A percentile compares a stretch with the other conserved stretches of the same genome.
These are phyloP conservation scores for Talaromyces liani DNA, from an alignment of 495 filamentous ascomycete species.

Conservation along the genomic window DNA sequence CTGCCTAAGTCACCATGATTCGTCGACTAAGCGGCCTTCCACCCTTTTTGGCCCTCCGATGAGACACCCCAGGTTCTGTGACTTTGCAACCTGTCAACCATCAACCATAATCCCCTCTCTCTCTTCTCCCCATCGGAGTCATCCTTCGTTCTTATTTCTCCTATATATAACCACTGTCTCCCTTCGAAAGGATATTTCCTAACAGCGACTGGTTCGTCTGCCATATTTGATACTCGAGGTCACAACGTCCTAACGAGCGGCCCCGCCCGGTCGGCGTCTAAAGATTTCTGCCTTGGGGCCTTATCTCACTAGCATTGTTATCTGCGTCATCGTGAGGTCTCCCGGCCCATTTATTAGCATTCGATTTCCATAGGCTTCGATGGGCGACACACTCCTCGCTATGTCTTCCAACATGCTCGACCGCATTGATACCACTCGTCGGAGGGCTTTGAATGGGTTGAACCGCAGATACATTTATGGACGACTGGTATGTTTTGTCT, in stretches of 20 bases:
- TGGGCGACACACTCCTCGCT: neutral
- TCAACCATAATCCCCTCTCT: neutral
- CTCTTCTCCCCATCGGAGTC: neutral
- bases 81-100: neutral
- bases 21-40: neutral
- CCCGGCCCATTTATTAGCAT: neutral
- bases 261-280: neutral
- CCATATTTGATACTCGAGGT: neutral
- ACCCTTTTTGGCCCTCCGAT: conserved; percentile 2
- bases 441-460: conserved; percentile 56
- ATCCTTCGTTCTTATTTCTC: neutral
- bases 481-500: conserved; percentile 55
- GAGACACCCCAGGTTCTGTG: neutral
- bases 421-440: conserved; percentile 29
- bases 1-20: neutral
- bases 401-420: conserved; percentile 32
- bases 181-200: neutral
- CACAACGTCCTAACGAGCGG: neutral
- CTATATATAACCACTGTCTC: neutral
- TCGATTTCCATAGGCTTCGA: neutral
- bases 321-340: conserved; percentile 10
- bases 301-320: neutral
- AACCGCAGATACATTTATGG: conserved; percentile 77
- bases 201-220: neutral
- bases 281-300: neutral